Evolutionary conservation across 1,284 basidiomycete genomes (phyloP).

Genomic region (Hymenochaete sp.): DNA sequence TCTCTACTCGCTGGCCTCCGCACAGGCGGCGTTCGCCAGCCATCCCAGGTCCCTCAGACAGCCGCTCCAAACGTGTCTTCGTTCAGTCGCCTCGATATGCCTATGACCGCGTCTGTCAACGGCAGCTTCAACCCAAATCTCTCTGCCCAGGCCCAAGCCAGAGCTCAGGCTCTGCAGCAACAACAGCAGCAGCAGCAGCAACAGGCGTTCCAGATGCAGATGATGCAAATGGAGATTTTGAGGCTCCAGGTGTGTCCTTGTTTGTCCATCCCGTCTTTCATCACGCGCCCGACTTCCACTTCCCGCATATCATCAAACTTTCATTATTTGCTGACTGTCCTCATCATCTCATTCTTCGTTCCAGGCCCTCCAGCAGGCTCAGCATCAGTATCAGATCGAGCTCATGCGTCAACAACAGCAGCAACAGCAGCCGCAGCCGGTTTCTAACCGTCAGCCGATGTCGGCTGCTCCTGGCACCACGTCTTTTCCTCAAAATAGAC

Average conservation of each 20-base stretch:
- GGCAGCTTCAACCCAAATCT: slow-evolving; percentile 49
- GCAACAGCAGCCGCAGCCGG: slow-evolving; percentile 25
- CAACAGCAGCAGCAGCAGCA: slow-evolving; percentile 32
- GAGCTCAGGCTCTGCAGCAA: slow-evolving; percentile 33
- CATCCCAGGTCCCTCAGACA: slow-evolving; percentile 51
- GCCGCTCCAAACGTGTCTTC: slow-evolving; percentile 56
- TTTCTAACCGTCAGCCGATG: slow-evolving; percentile 34
- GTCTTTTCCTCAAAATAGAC: slow-evolving; percentile 54
- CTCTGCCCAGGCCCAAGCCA: slow-evolving; percentile 36
- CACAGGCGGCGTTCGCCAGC: slow-evolving; percentile 74
- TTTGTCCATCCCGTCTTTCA: slow-evolving; percentile 4
- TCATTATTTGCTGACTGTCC: background rate
- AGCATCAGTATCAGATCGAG: slow-evolving; percentile 53
- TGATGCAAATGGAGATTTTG: slow-evolving; percentile 74
- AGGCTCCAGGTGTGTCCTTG: slow-evolving; percentile 55
- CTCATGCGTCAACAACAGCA: slow-evolving; percentile 37
- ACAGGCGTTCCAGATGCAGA: slow-evolving; percentile 65
- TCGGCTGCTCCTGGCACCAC: slow-evolving; percentile 58
- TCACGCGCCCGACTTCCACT: background rate
- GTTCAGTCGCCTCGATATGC: slow-evolving; percentile 43
- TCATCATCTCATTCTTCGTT: slow-evolving; percentile 27
- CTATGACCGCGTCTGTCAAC: slow-evolving; percentile 65
- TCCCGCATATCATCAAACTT: slow-evolving; percentile 12
- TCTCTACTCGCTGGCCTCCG: slow-evolving; percentile 77
- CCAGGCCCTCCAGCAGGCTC: slow-evolving; percentile 33